Base-by-base conservation (phyloP, 2,329 filamentous ascomycete genomes). In the Talaromyces funiculosus region DNA sequence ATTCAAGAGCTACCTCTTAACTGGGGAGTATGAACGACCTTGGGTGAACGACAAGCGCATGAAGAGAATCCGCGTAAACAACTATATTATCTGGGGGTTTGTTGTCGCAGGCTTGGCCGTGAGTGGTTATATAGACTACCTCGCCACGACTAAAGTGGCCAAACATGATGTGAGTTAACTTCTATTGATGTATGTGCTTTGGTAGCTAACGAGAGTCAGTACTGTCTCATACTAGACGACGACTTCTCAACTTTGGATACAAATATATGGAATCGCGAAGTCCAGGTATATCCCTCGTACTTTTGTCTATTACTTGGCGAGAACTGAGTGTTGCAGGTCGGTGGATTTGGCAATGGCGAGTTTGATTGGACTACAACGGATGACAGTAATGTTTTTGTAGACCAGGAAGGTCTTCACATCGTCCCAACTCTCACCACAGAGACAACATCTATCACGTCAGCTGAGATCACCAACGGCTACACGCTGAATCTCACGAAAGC, bases 351-450 rank as follows among this genome's bases (percentile, higher is more conserved):
- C 53, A 79, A 75, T n/a, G 79, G 79, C 16, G 73, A 77, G 37
- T 84, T 84, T 66, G 81, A 83, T 72, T 82, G 80, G 81, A 82
- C 81, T 0, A 84, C 81, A 5, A 72, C 69, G 3, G 80, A 82
- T 63, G 63, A 70, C 0, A 68, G 67, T 57, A 84, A 84, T 68
- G 71, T 77, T 14, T 84, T 78, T 67, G 72, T 78, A 37, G 78
- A 82, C 65, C 69, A 65, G 0, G 70, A 78, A 26, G 81, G 80
- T n/a, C 73, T 84, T 42, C 81, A 82, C 68, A 83, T 84, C 55
- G 77, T 81, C n/a, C 81, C 81, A 7, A 83, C 81, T 0, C 69
- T 83, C 18, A 82, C 80, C 18, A 69, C 65, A 35, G 65, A 71
- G 57, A 69, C 68, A 12, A 73, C 72, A 26, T 59, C 67, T 37